Evolutionary conservation across 1,284 basidiomycete genomes (phyloP), one percentile per base, ranked within the genome.

Genomic region (Phaffia rhodozyma): DNA sequence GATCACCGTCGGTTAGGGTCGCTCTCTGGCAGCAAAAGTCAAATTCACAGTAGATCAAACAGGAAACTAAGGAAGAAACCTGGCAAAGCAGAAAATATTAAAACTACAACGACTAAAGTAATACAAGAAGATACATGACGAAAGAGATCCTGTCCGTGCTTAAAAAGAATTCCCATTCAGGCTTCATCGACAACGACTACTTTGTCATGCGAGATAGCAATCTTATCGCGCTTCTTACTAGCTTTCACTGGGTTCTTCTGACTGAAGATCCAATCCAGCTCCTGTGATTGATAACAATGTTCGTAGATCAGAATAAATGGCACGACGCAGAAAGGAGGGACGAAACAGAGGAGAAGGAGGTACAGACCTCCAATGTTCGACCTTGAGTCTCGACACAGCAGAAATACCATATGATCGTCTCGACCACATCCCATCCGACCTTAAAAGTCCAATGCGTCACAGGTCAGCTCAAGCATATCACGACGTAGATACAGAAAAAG

Each of bases 381-480:
- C 74, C 74, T 51, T 72, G 69, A 2, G 74, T 75, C 66, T 77
- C 76, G 63, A 78, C 73, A 64, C 72, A 72, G 63, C 74, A 71
- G 66, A 76, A 69, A 63, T 72, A 74, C 75, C 75, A 76, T n/a
- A 73, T 64, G 30, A 71, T 49, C 4, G 72, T 67, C 66, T 75
- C 75, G 64, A 75, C 63, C 0, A 69, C 58, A 63, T 75, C 74
- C 73, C 73, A 75, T 20, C 69, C 70, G 5, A 74, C 71, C 32
- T 34, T 34, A 9, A 34, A 34, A 9, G 9, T 34, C 9, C 32
- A 34, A 34, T 9, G 4, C 32, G 9, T 34, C 32, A 34, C 32
- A 34, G 32, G 32, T 34, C 4, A 34, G 32, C 32, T 9, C n/a
- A n/a, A n/a, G n/a, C n/a, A n/a, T n/a, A n/a, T n/a, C n/a, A n/a